A percentile compares a stretch with the other conserved stretches of the same genome.
Evolutionary conservation across 2,329 filamentous ascomycete genomes (phyloP).

Genomic region (Pyricularia pennisetigena): DNA sequence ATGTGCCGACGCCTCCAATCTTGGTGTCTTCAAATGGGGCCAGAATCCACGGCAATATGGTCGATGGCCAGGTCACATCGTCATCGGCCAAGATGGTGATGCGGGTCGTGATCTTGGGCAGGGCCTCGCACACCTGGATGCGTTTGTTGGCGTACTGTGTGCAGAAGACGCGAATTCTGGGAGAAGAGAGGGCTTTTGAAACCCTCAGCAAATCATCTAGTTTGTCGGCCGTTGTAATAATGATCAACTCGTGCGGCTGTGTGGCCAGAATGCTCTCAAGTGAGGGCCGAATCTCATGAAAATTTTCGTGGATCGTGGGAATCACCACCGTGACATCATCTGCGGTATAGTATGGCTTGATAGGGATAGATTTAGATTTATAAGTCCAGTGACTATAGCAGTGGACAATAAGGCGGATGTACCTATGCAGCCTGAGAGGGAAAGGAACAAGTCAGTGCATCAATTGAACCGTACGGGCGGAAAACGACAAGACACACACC

Average conservation of each 20-base stretch:
- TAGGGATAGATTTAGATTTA: constrained; percentile 72
- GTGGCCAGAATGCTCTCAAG: constrained; percentile 68
- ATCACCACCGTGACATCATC: constrained; percentile 91
- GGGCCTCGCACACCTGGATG: constrained; percentile 82
- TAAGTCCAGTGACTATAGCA: constrained; percentile 79
- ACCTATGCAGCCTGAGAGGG: constrained; percentile 60
- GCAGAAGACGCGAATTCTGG: constrained; percentile 58
- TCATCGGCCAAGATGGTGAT: constrained; percentile 94
- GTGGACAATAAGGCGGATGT: constrained; percentile 77
- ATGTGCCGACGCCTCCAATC: constrained; percentile 87
- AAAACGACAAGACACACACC: background rate
- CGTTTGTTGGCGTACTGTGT: constrained; percentile 90
- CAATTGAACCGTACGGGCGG: constrained; percentile 22
- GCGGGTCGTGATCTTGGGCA: constrained; percentile 71
- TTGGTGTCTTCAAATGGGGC: constrained; percentile 79
- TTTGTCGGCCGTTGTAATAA: constrained; percentile 82
- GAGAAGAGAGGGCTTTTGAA: background rate
- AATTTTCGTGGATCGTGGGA: constrained; percentile 80
- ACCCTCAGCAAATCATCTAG: constrained; percentile 47
- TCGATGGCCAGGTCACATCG: constrained; percentile 85
- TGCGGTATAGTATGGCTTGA: constrained; percentile 67
- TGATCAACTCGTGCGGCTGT: constrained; percentile 61
- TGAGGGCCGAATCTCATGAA: constrained; percentile 73
- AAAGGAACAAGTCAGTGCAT: no score
- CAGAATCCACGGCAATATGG: constrained; percentile 81